Evolutionary conservation across 192 early-diverging fungal species (phyloP).

Genomic region (Dissophora globulifera): DNA sequence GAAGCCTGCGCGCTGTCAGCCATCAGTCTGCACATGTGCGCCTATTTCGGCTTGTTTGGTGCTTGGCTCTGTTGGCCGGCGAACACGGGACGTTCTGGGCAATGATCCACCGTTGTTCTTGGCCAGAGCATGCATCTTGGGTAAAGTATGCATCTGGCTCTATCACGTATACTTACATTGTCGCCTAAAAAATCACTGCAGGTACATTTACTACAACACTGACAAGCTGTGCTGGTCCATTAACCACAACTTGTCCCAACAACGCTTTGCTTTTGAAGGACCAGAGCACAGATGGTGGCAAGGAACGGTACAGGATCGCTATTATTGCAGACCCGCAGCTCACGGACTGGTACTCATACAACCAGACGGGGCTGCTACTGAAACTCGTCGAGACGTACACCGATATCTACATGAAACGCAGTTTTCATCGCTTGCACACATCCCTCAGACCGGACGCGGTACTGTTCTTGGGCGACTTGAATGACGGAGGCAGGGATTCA

Average conservation of each 20-base stretch:
- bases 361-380: constrained; percentile 69
- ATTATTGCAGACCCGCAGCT: constrained; percentile 94
- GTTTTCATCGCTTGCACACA: constrained; percentile 70
- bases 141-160: constrained; percentile 10
- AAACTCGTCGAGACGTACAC: constrained; percentile 79
- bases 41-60: constrained; percentile 10
- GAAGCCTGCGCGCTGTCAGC: too few relatives aligned
- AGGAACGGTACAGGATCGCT: constrained; percentile 58
- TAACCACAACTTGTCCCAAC: too few relatives aligned
- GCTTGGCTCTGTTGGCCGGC: constrained; percentile 5
- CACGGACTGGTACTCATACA: constrained; percentile 89
- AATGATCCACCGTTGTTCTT: constrained; percentile 28
- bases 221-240: too few relatives aligned
- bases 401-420: constrained; percentile 85
- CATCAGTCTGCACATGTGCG: too few relatives aligned
- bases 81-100: constrained; percentile 28
- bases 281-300: neutral
- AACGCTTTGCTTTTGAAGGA: neutral
- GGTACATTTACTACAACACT: too few relatives aligned
- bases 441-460: constrained; percentile 68
- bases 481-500: constrained; percentile 77
- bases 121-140: constrained; percentile 34
- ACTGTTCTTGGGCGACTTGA: constrained; percentile 87
- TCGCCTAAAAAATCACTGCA: neutral
- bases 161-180: too few relatives aligned